Conservation (phyloP, 2,329 filamentous ascomycete species). For the Lachnellula arida region DNA sequence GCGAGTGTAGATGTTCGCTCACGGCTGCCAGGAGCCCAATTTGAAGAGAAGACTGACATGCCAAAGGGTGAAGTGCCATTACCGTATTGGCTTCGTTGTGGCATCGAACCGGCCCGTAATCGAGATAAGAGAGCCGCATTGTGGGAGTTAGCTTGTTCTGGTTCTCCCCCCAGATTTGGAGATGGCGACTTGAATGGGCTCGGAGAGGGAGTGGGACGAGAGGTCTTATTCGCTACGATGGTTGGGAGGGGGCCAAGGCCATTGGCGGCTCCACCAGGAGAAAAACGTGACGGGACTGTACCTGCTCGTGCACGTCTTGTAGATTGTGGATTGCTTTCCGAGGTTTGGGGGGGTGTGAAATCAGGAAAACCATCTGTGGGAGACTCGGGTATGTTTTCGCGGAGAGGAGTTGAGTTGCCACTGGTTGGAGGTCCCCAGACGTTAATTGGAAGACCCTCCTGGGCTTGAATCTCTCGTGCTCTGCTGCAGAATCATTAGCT, state of each 20-base stretch:
- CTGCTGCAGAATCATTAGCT: constrained; percentile 42
- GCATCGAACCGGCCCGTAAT: constrained; percentile 88
- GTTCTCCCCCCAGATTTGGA: constrained; percentile 46
- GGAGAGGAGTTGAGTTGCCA: constrained; percentile 90
- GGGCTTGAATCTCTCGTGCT: constrained; percentile 92
- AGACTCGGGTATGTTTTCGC: constrained; percentile 96
- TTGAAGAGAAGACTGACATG: constrained; percentile 80
- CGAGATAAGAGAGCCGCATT: constrained; percentile 77
- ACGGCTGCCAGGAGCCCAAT: constrained; percentile 69
- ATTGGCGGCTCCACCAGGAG: constrained; percentile 64
- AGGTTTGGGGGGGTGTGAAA: constrained; percentile 67
- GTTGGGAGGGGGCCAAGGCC: constrained; percentile 43
- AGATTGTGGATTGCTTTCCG: constrained; percentile 61
- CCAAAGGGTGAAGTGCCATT: constrained; percentile 68
- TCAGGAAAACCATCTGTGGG: constrained; percentile 95
- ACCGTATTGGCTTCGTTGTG: constrained; percentile 70
- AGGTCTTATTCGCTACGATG: constrained; percentile 66
- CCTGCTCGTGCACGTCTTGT: constrained; percentile 78
- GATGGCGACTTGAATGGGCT: constrained; percentile 76
- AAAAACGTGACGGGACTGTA: constrained; percentile 93
- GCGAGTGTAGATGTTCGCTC: constrained; percentile 83
- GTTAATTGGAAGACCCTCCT: constrained; percentile 75
- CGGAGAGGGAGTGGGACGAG: constrained; percentile 78
- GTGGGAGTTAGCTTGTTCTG: constrained; percentile 41
- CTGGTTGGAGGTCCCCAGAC: constrained; percentile 95